Percentiles rank a stretch among this genome's conserved stretches.
Evolutionary conservation across 129 eudicot genomes (phyloP).

Genomic region (Artemisia tridentata): DNA sequence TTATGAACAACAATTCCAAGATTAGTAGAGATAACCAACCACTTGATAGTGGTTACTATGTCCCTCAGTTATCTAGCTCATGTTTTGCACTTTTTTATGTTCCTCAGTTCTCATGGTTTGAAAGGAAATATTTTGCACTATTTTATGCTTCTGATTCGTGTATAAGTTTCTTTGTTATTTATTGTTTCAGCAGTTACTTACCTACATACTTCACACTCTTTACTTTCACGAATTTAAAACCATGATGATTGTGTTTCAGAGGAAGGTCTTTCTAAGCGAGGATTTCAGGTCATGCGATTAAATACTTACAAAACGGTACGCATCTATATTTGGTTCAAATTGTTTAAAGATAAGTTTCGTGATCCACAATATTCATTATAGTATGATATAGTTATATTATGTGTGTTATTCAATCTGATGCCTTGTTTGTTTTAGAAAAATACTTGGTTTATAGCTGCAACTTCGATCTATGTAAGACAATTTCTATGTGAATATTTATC

Average conservation of each 20-base stretch:
- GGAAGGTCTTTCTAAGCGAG: constrained; percentile 80
- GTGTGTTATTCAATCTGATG: no score
- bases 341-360: neutral
- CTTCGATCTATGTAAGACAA: no score
- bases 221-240: constrained; percentile 8
- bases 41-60: constrained; percentile 7
- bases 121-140: neutral
- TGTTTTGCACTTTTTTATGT: neutral
- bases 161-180: constrained; percentile 2
- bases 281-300: constrained; percentile 73
- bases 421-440: no score
- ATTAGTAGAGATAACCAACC: constrained; percentile 3
- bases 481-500: no score
- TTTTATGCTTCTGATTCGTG: neutral
- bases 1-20: no score
- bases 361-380: no score
- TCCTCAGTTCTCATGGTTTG: neutral
- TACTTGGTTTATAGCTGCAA: no score
- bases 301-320: constrained; percentile 84
- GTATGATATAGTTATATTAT: no score
- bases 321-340: constrained; percentile 11
- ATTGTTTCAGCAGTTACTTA: constrained; percentile 8
- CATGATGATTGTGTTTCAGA: constrained; percentile 46
- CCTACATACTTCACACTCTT: neutral
- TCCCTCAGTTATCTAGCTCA: neutral